Evolutionary conservation across 1,284 basidiomycete species (phyloP), one percentile per base, ranked within the genome.

Genomic region (Cystobasidiaceae sp.): DNA sequence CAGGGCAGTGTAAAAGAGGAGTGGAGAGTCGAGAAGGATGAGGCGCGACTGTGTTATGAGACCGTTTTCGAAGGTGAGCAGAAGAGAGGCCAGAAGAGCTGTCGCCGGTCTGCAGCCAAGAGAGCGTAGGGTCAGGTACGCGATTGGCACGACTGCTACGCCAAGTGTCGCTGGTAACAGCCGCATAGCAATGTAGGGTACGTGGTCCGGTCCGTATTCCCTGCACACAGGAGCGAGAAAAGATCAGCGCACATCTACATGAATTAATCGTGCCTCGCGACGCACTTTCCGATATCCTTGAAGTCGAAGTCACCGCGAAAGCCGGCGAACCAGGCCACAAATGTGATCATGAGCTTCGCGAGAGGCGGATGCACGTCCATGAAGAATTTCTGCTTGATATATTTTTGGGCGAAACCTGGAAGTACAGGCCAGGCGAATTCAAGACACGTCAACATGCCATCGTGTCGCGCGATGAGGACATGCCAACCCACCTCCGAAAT

Each of bases 291-390:
- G 71, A 98, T 97, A 68, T 96, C 91, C 77, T 93, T 90, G 78
- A 98, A 99, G 76, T 97, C 92, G 76, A 97, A 97, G 50, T 89
- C 81, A 1, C 94, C 96, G 70, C 94, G 83, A 74, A 90, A 98
- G n/a, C 96, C 90, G 56, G 84, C 88, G 4, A 96, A 67, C 75
- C 88, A 94, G 0, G 85, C 93, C 6, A 89, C 88, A 27, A 96
- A 81, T 0, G 94, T 94, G 73, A 98, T 93, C 65, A 98, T 81
- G 23, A 99, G 82, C 76, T 98, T 98, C 32, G 93, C 94, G 5
- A 99, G 81, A 1, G 96, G 96, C 0, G 96, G 94, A 75, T 99
- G 94, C 0, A 99, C 94, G 75, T 99, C 96, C 77, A 99, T 83
- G 85, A 79, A 91, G 79, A 93, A 94, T 57, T 85, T 83, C 15